Evolutionary conservation across 1,139 yeast genomes (phyloP).

Genomic region (Yarrowia galli): DNA sequence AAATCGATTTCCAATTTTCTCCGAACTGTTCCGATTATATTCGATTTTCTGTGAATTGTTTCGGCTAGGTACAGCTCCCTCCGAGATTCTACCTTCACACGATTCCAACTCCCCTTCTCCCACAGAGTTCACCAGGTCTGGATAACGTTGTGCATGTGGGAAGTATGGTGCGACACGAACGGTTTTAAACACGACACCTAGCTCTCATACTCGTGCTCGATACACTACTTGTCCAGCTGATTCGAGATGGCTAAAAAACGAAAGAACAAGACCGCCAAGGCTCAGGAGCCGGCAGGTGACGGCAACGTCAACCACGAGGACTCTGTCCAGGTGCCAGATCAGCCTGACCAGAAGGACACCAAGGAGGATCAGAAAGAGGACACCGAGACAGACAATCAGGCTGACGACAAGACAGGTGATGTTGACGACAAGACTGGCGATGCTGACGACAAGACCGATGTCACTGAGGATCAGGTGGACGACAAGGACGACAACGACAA

Average conservation of each 20-base stretch:
- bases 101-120: too few relatives aligned
- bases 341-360: too few relatives aligned
- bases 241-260: conserved; percentile 24
- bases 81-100: too few relatives aligned
- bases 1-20: too few relatives aligned
- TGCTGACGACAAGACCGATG: conserved; percentile 41
- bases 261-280: conserved; percentile 5
- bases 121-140: neutral
- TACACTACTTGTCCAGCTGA: too few relatives aligned
- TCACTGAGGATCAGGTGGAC: conserved; percentile 43
- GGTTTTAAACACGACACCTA: too few relatives aligned
- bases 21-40: too few relatives aligned
- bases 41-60: too few relatives aligned
- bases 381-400: neutral
- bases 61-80: too few relatives aligned
- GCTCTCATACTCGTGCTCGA: too few relatives aligned
- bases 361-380: too few relatives aligned
- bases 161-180: neutral
- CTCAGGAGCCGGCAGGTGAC: conserved; percentile 44
- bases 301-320: neutral
- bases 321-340: too few relatives aligned
- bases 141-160: conserved; percentile 6
- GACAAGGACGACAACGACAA: conserved; percentile 32
- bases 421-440: conserved; percentile 45
- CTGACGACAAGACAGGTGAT: neutral